Percentiles rank a stretch among this genome's conserved stretches.
Conservation (phyloP, 345 rosid genomes). For the Clausena lansium region DNA sequence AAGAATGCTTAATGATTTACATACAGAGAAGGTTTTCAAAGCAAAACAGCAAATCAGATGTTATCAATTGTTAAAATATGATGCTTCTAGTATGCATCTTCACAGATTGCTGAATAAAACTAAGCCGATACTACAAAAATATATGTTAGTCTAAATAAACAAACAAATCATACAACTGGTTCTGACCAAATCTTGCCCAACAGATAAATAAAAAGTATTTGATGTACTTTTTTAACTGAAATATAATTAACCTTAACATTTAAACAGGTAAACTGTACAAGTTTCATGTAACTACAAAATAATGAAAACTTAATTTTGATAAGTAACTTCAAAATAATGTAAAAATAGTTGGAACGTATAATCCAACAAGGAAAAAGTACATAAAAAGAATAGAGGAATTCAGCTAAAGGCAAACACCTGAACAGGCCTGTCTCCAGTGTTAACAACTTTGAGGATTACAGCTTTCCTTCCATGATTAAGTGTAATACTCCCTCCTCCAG, state of each 20-base stretch:
- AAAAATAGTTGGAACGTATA: not conserved
- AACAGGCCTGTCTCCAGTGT: constrained; percentile 93
- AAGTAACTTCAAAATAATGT: not conserved
- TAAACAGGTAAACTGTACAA: not conserved
- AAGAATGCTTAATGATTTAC: constrained; percentile 10
- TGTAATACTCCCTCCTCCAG: constrained; percentile 45
- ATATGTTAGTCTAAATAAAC: not conserved
- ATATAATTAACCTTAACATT: not conserved
- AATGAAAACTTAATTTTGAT: not conserved
- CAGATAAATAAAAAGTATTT: not conserved
- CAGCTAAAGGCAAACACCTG: constrained; percentile 51
- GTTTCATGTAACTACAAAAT: not conserved
- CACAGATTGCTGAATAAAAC: constrained; percentile 1
- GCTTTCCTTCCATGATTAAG: constrained; percentile 77
- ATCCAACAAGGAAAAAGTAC: not conserved
- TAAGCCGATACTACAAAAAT: not conserved
- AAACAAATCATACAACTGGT: not conserved
- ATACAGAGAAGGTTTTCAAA: not conserved
- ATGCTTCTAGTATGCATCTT: not conserved
- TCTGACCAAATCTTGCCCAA: not conserved
- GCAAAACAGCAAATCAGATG: not conserved
- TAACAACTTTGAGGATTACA: constrained; percentile 58
- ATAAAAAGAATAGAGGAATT: not conserved
- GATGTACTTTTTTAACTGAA: not conserved
- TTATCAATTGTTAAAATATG: not conserved